These are phyloP conservation scores for Trichosporon faecale DNA, from an alignment of 1,284 basidiomycete genomes.

Conservation along the genomic window DNA sequence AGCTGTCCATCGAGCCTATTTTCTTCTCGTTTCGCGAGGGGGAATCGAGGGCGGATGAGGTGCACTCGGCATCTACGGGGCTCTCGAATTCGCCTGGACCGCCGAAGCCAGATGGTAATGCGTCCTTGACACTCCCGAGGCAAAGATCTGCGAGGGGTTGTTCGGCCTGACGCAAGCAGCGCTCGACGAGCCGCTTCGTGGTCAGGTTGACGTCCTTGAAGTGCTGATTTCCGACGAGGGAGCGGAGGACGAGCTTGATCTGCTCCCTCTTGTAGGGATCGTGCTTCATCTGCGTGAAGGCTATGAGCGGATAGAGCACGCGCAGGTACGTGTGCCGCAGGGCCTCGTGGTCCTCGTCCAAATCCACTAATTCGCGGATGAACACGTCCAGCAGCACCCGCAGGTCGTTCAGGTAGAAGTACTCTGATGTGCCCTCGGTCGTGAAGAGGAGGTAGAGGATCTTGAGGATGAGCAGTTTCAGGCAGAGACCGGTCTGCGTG, in stretches of 20 bases:
- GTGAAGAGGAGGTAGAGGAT: constrained; percentile 93
- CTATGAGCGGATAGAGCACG: constrained; percentile 90
- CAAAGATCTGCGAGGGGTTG: background rate
- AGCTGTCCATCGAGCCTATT: background rate
- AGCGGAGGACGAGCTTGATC: constrained; percentile 78
- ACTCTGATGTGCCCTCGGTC: constrained; percentile 87
- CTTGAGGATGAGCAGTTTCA: constrained; percentile 92
- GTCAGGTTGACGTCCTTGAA: constrained; percentile 81
- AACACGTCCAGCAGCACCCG: constrained; percentile 96
- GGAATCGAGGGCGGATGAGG: background rate
- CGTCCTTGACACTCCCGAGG: constrained; percentile 15
- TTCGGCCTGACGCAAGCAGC: constrained; percentile 62
- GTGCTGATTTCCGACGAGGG: constrained; percentile 67
- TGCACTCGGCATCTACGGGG: background rate
- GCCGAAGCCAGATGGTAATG: constrained; percentile 10
- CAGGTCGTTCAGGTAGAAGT: constrained; percentile 97
- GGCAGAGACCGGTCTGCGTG: constrained; percentile 84
- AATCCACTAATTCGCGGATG: constrained; percentile 80
- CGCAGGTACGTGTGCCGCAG: constrained; percentile 95
- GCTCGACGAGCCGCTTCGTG: constrained; percentile 84
- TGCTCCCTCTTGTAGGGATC: constrained; percentile 88
- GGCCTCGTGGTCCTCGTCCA: constrained; percentile 93
- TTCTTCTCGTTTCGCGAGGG: background rate
- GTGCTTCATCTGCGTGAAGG: constrained; percentile 83
- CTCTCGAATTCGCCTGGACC: background rate